These are phyloP conservation scores for Ophiorrhiza pumila DNA, from an alignment of 257 asterid genomes.

Conservation along the genomic window DNA sequence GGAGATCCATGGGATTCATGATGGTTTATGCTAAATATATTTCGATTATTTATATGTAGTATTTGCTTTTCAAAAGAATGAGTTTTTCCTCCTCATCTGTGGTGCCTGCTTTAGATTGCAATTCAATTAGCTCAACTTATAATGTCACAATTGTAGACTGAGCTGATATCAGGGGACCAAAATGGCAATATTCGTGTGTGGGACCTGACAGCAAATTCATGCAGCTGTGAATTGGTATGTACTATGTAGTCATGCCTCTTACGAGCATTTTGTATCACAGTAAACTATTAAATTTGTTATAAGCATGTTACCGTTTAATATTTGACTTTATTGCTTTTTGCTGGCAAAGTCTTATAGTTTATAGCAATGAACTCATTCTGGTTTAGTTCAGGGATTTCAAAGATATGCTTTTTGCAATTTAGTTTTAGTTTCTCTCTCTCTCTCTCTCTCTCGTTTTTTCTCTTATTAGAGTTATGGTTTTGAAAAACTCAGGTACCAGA, in stretches of 20 bases:
- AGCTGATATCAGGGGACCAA: slow-evolving; percentile 97
- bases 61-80: no score
- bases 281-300: background rate
- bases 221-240: slow-evolving; percentile 96
- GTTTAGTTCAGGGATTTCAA: background rate
- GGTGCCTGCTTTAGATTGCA: background rate
- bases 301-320: background rate
- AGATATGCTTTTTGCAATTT: background rate
- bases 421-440: background rate
- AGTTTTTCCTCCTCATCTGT: background rate
- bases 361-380: background rate
- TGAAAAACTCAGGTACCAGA: slow-evolving; percentile 72
- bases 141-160: slow-evolving; percentile 51
- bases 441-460: background rate
- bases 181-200: slow-evolving; percentile 98
- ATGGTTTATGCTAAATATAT: background rate
- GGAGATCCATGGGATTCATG: background rate
- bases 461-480: background rate
- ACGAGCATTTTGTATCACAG: background rate
- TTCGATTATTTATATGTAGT: background rate
- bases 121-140: background rate
- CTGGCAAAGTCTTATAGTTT: background rate
- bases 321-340: background rate
- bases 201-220: slow-evolving; percentile 97
- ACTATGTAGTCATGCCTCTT: slow-evolving; percentile 2